Conservation (phyloP, 805 yeast species). For the Saitoella complicata region DNA sequence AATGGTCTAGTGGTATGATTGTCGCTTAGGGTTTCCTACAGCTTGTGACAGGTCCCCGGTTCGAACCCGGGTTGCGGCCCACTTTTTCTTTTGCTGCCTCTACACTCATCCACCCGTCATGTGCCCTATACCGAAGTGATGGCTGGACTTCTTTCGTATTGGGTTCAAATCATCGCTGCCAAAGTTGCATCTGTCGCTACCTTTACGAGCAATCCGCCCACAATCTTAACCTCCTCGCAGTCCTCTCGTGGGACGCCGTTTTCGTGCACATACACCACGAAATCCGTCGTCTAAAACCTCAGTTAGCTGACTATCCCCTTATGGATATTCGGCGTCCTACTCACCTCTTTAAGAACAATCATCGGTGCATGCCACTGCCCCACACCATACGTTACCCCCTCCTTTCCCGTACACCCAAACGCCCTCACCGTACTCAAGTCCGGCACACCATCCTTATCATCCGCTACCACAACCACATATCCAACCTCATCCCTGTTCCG, state of each 20-base stretch:
- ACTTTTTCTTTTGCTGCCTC: no score
- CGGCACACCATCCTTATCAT: slow-evolving; percentile 36
- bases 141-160: no score
- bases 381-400: slow-evolving; percentile 48
- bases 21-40: no score
- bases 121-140: no score
- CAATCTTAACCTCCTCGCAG: slow-evolving; percentile 46
- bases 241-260: slow-evolving; percentile 67
- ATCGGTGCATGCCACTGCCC: slow-evolving; percentile 95
- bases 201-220: no score
- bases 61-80: no score
- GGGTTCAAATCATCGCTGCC: no score
- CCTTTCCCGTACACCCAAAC: slow-evolving; percentile 64
- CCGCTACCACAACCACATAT: slow-evolving; percentile 71
- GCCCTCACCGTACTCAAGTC: slow-evolving; percentile 47
- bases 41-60: no score
- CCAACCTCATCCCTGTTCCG: slow-evolving; percentile 31
- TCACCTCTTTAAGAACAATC: slow-evolving; percentile 52
- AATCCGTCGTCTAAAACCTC: slow-evolving; percentile 34
- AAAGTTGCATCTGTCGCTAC: no score
- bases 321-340: not conserved
- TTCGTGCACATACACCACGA: slow-evolving; percentile 78
- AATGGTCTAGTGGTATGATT: no score
- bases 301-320: no score
- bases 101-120: no score